phyloP scores from a whole-genome alignment of 768 basidiomycete genomes.

The Gautieria morchelliformis region DNA sequence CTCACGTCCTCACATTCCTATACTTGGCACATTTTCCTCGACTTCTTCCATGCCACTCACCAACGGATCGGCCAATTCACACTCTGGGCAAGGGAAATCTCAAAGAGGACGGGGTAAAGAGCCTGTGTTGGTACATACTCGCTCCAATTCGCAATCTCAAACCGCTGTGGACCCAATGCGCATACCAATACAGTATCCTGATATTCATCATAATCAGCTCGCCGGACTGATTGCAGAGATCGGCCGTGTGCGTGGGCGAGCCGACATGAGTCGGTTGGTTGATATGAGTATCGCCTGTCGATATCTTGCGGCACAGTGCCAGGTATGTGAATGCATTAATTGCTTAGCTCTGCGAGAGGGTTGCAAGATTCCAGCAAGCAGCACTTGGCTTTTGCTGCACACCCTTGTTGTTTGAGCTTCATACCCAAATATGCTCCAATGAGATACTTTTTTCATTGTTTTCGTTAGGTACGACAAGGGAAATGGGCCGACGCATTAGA shows the following conservation, averaged over 20 bases:
- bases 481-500: constrained; percentile 89
- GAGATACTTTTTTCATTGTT: constrained; percentile 6
- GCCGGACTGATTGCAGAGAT: constrained; percentile 61
- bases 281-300: constrained; percentile 94
- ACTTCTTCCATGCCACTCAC: constrained; percentile 13
- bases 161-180: not conserved
- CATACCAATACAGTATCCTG: not conserved
- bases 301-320: constrained; percentile 93
- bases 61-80: constrained; percentile 5
- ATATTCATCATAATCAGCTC: constrained; percentile 2
- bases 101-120: constrained; percentile 55
- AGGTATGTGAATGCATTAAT: constrained; percentile 37
- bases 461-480: constrained; percentile 64
- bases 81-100: constrained; percentile 21
- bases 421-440: too few species aligned
- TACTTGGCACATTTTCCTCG: constrained; percentile 31
- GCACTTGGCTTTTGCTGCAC: too few species aligned
- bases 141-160: constrained; percentile 1
- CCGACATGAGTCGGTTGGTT: constrained; percentile 66
- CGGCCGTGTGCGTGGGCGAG: constrained; percentile 48
- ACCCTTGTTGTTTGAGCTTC: too few species aligned
- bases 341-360: not conserved
- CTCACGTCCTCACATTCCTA: constrained; percentile 17
- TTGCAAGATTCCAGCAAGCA: too few species aligned
- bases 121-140: not conserved